Base-by-base conservation (phyloP, 495 filamentous ascomycete genomes). In the Opeltia flavorubescens region DNA sequence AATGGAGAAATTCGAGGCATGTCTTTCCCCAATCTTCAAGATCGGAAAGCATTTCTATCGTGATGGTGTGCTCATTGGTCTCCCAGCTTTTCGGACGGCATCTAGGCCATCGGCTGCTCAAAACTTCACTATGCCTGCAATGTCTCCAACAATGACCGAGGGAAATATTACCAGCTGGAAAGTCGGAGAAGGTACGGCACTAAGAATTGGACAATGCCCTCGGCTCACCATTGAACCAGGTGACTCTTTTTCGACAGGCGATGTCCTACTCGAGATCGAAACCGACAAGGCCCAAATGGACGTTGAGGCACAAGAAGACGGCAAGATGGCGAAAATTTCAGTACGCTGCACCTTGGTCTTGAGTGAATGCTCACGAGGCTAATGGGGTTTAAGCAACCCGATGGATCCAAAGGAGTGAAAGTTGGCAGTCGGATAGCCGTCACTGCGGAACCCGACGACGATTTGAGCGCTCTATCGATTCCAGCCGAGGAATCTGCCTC, bases 201-300 rank as follows among this genome's bases (percentile, higher is more conserved):
- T 9, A 34, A n/a, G n/a, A 20, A 26, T 26, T 5, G 9, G 28
- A 5, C 17, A 36, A 20, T 39, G 18, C 12, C 21, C 38, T 5
- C 2, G 11, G 21, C 38, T 41, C 5, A 41, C 12, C 11, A 25
- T 41, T 1, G 15, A 17, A 17, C 24, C 17, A 68, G 68, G 65
- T 53, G 83, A 84, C 46, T 72, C 76, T 33, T 89, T 83, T 62
- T 63, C 70, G 0, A 80, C 83, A 45, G 84, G 84, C 29, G 84
- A 89, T 60, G 84, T 88, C 20, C 66, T 89, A 11, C 71, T 89
- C 27, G 84, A 89, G 60, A 86, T 89, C 58, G 84, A 89, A 64
- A 89, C 84, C 24, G 84, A 89, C 62, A 89, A 89, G 66, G 84
- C 84, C 17, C 80, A 81, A 31, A 89, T 89, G 81, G 84, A 89